These are phyloP conservation scores for Mycena galericulata DNA, from an alignment of 768 basidiomycete genomes.

Conservation along the genomic window DNA sequence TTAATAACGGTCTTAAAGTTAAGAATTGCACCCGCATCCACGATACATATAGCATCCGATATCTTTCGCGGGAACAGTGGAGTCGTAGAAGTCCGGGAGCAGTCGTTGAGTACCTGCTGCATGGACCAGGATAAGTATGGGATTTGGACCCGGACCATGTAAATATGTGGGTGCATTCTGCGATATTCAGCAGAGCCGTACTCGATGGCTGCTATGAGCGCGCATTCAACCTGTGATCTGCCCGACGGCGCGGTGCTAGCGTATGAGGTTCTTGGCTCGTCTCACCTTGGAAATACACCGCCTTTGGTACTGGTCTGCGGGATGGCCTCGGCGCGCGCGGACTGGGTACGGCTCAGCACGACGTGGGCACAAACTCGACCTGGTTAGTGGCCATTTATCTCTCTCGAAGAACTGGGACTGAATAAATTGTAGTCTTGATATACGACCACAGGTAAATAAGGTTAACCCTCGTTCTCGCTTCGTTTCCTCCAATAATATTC, in stretches of 20 bases:
- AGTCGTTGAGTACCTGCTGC: background rate
- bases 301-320: conserved; percentile 42
- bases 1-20: too few relatives aligned
- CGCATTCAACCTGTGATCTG: conserved; percentile 27
- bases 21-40: background rate
- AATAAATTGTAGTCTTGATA: conserved; percentile 36
- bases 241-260: conserved; percentile 42
- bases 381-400: conserved; percentile 29
- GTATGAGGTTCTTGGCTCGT: conserved; percentile 41
- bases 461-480: background rate
- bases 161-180: conserved; percentile 2
- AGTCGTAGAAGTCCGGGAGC: conserved; percentile 11
- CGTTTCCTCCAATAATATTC: background rate
- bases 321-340: conserved; percentile 34
- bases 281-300: conserved; percentile 18
- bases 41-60: background rate
- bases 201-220: conserved; percentile 3
- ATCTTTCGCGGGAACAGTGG: background rate
- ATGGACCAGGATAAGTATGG: background rate
- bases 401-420: background rate
- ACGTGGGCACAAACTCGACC: conserved; percentile 35
- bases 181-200: background rate
- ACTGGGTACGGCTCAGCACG: conserved; percentile 38
- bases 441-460: conserved; percentile 37
- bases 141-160: background rate